Evolutionary conservation across 805 yeast species (phyloP), one percentile per base, ranked within the genome.

Genomic region (Candida nitratophila): DNA sequence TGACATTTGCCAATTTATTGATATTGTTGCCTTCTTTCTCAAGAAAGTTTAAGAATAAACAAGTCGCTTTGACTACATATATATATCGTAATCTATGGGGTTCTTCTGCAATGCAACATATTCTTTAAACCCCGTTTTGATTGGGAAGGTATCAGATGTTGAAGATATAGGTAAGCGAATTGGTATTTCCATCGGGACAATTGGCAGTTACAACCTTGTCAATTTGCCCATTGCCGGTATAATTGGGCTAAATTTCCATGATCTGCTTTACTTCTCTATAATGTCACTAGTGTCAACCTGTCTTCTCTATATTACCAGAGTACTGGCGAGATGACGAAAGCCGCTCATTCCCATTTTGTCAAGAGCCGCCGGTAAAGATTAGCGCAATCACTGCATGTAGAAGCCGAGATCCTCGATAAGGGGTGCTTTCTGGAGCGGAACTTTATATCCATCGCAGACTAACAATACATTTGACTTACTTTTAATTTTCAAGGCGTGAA

Each of bases 1-100:
- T 75, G 21, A 59, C 69, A 1, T 15, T 79, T 0, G 57, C 73
- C 79, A 86, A 86, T 59, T 79, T 9, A 86, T 86, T 1, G 73
- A 76, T 48, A 83, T 82, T 1, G 46, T 55, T n/a, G 51, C 52
- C 31, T 63, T 73, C 7, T 35, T 41, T 21, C 40, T 49, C 35
- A 48, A 61, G 27, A 60, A 56, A 2, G 69, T 69, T 0, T 53
- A 80, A 41, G 76, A 75, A 53, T 71, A 68, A 1, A n/a, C n/a
- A n/a, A n/a, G n/a, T n/a, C n/a, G n/a, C n/a, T n/a, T n/a, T n/a
- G n/a, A n/a, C n/a, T n/a, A n/a, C n/a, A n/a, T n/a, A n/a, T n/a
- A n/a, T 81, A 77, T 58, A 64, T 80, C 5, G 70, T 31, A 43
- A 54, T 33, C 4, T 78, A 73, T 55, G n/a, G 86, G 86, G 0